Base-by-base conservation (phyloP, 768 basidiomycete species). In the Antrodiella citrinella region DNA sequence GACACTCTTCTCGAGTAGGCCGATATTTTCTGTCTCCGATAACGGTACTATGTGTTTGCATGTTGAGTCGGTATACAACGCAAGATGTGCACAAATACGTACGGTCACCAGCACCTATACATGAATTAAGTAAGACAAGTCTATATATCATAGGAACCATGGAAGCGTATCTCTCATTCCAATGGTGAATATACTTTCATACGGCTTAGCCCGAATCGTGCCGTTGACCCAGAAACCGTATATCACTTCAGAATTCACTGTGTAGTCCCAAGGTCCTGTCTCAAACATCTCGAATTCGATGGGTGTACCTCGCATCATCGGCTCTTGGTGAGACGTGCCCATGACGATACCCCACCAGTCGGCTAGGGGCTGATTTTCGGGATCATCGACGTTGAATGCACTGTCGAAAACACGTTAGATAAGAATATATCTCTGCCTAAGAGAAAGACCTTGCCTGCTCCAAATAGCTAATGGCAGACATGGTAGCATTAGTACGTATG, bases 271-370 rank as follows among this genome's bases (percentile, higher is more conserved):
- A 0, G 67, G 54, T 1, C 84, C 84, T 4, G 60, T 59, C 2
- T 76, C 80, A 51, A 78, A 76, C 10, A 77, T 60, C 51, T 64
- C 70, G 72, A 81, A 87, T 59, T 86, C 82, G 52, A 75, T 72
- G 4, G 84, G 83, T 2, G 78, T 80, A 26, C 81, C 81, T 18
- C 84, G 77, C 71, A 80, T 78, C 80, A 86, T 84, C 4, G 85
- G 84, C 58, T 87, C 84, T 62, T 86, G 78, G 59, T 85, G 82
- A 63, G 78, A 82, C 2, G 84, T 84, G 44, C 84, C 81, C 81
- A 85, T 85, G 26, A 80, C 82, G 41, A 86, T 72, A 23, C 80
- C 84, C 63, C 79, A 84, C 49, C 67, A 68, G 54, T 86, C 77
- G 2, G 84, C 86, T 25, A 80, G 67, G 23, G 69, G 69, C 57